Evolutionary conservation across 352 stramenopile genomes (phyloP), one percentile per base, ranked within the genome.

Genomic region (Globisporangium viniferum): DNA sequence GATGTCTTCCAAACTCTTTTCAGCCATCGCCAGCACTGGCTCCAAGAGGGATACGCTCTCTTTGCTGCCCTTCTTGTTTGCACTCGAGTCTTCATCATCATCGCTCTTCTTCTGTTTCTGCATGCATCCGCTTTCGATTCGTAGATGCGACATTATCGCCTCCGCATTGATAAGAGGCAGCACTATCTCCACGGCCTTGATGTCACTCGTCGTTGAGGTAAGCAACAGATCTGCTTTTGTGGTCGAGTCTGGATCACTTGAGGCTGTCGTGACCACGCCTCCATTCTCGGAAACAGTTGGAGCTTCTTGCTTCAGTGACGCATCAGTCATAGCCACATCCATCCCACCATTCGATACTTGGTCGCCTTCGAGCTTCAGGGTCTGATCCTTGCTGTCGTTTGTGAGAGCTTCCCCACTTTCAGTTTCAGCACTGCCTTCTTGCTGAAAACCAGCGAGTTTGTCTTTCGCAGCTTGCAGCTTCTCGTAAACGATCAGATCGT

Each of bases 71-170:
- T 53, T 53, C 33, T 66, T 62, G 22, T 68, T 53, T 41, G 56
- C 69, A 66, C 67, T 80, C 7, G 68, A 69, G 2, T 35, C 59
- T 24, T 73, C 73, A 8, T 68, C 61, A 14, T 80, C 46, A 1
- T 76, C 73, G 15, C 71, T 55, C 36, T 57, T 74, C n/a, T 59
- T 59, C 6, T 70, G 72, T 46, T 84, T 87, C 41, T 84, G 78
- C 69, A 83, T 78, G 67, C 85, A 93, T 6, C 85, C 85, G 58
- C 84, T 90, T 70, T 95, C 87, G 33, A 88, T 76, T 31, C 84
- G 76, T 29, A 95, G 72, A 27, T 81, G 87, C 0, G 84, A 80
- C 72, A 95, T 78, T 18, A 95, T 91, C 10, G 71, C 61, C 10
- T 77, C 75, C 3, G 81, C 67, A 48, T 85, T 68, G 10, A 88